Evolutionary conservation across 2,329 filamentous ascomycete genomes (phyloP).

Genomic region (Colletotrichum incanum): DNA sequence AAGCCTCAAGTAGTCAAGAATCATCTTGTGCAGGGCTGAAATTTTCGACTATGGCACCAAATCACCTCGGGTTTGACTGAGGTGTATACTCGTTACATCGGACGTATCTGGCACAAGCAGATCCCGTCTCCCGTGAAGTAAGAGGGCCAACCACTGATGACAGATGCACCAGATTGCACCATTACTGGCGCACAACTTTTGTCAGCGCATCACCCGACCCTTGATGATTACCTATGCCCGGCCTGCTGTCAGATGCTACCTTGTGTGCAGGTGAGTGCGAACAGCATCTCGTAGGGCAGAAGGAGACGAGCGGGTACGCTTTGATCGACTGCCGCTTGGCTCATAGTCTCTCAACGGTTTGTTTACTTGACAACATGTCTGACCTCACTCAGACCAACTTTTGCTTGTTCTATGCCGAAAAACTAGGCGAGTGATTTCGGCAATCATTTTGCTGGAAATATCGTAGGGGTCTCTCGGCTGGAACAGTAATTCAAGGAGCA

Average conservation of each 20-base stretch:
- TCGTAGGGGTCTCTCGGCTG: not conserved
- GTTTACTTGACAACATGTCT: not conserved
- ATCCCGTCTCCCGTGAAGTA: not conserved
- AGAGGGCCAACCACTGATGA: not conserved
- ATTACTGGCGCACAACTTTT: no score
- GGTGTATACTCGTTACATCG: no score
- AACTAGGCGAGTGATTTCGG: not conserved
- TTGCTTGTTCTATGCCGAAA: not conserved
- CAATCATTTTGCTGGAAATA: not conserved
- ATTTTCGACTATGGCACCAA: not conserved
- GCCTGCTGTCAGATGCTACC: no score
- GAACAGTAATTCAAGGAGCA: not conserved
- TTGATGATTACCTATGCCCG: no score
- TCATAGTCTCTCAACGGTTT: not conserved
- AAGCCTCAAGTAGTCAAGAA: not conserved
- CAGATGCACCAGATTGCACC: not conserved
- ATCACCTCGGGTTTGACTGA: not conserved
- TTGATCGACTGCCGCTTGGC: not conserved
- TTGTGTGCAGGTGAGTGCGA: no score
- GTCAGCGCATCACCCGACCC: not conserved
- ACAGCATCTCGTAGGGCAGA: no score
- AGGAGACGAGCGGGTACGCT: not conserved
- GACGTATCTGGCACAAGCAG: not conserved
- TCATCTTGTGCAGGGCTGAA: not conserved
- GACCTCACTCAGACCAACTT: not conserved